Conservation (phyloP, 352 stramenopile species). For the Pythium scleroteichum region DNA sequence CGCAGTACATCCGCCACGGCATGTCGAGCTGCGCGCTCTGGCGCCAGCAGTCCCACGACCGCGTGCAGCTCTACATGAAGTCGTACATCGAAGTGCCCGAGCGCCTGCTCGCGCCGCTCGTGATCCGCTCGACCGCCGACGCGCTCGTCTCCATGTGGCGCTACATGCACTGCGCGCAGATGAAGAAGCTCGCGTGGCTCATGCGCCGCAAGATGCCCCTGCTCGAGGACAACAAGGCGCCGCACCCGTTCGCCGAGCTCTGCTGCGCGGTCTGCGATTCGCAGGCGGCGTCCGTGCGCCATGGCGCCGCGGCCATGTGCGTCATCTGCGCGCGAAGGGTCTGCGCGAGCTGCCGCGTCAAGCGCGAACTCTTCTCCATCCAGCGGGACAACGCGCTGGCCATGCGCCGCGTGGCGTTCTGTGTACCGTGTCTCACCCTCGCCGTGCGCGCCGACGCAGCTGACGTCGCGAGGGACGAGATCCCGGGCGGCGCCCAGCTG, state of each 20-base stretch:
- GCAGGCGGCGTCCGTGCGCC: neutral
- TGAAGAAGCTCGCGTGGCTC: slow-evolving; percentile 75
- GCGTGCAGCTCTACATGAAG: slow-evolving; percentile 40
- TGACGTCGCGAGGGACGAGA: slow-evolving; percentile 27
- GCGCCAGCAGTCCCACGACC: slow-evolving; percentile 32
- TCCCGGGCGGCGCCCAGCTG: slow-evolving; percentile 9
- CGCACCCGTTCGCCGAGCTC: neutral
- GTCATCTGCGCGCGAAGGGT: slow-evolving; percentile 21
- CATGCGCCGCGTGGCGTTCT: slow-evolving; percentile 16
- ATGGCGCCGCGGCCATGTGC: slow-evolving; percentile 18
- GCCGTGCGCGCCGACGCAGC: slow-evolving; percentile 21
- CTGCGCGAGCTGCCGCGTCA: slow-evolving; percentile 25
- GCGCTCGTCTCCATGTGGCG: slow-evolving; percentile 40
- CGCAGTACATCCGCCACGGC: slow-evolving; percentile 39
- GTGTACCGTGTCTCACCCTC: slow-evolving; percentile 28
- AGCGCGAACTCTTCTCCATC: slow-evolving; percentile 23
- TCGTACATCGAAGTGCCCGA: slow-evolving; percentile 45
- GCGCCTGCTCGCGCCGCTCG: slow-evolving; percentile 37
- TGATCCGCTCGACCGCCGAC: slow-evolving; percentile 44
- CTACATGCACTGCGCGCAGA: slow-evolving; percentile 54
- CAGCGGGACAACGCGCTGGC: neutral
- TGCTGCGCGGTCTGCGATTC: slow-evolving; percentile 22
- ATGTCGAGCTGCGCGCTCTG: slow-evolving; percentile 61
- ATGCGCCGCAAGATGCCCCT: slow-evolving; percentile 20
- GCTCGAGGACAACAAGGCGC: slow-evolving; percentile 2